Evolutionary conservation across 495 filamentous ascomycete species (phyloP), one percentile per base, ranked within the genome.

Genomic region (Hypoxylon lienhwacheense): DNA sequence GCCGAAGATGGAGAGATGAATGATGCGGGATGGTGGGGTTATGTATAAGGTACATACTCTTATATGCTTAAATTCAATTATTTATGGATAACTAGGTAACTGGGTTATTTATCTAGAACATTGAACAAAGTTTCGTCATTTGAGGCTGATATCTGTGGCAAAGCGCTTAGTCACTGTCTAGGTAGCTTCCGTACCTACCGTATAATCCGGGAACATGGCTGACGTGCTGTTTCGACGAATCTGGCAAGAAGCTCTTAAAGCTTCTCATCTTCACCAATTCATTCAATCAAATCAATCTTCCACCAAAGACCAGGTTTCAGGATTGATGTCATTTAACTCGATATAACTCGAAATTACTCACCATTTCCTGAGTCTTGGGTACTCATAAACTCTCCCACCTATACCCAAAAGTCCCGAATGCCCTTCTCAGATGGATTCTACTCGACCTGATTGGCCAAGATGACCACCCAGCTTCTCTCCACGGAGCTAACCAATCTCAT

Each of bases 381-480:
- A 7, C 10, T 17, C 7, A 8, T 37, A 28, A 24, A 25, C 43
- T 10, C 25, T 19, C 31, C 12, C 5, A 17, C 33, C 2, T 49
- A 10, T 15, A 21, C 4, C 39, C 17, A 5, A 22, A 25, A 33
- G 32, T 7, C 24, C 11, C 17, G 32, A 14, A 5, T 25, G 17
- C 24, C 7, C 47, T 56, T 35, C 14, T 50, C 63, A 60, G 61
- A 64, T 59, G 48, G 64, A 57, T 57, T 41, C 34, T 53, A 44
- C 41, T 59, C 47, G 52, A 55, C 53, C 45, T 40, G 36, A 47
- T 52, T 67, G 49, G 66, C 64, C 62, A 86, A 81, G 66, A 98
- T 98, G 93, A 96, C 90, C 64, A 84, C 91, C 48, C 90, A 95
- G 76, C 83, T 97, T 49, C 81, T 98, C 56, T 86, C 85, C 59